Evolutionary conservation across 805 yeast species (phyloP), one percentile per base, ranked within the genome.

Genomic region (Candida hungchunana): DNA sequence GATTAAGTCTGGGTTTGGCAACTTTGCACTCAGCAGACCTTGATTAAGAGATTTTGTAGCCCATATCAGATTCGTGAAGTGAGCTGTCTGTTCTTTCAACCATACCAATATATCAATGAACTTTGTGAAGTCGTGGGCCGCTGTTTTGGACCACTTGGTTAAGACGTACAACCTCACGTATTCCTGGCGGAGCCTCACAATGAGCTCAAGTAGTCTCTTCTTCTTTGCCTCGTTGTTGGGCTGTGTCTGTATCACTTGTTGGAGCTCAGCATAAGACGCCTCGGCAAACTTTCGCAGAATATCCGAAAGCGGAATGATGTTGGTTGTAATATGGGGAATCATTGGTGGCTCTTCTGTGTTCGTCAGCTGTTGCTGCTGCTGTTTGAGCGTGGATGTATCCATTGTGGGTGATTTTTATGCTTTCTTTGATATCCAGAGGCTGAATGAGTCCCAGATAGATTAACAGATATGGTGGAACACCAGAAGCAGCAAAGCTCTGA

Each of bases 21-120:
- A 63, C 52, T 94, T 89, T 0, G 98, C 97, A 19, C 88, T 84
- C 1, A 87, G 74, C 44, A 84, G 60, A n/a, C 81, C 75, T 34
- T 77, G 74, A 44, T 79, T 84, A 17, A 83, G 64, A n/a, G 69
- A 68, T 43, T 79, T 83, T 26, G 88, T 64, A 10, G 82, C 79
- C 62, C 79, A 72, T 14, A 82, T 74, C 26, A 62, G 79, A 50
- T 69, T 77, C 39, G 60, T 82, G 50, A 71, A 89, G 55, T 71
- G 72, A 53, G 73, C 77, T 51, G 85, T 84, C 50, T 87, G 94
- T 32, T 78, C 79, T 43, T 93, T 68, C 26, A 93, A 69, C 93
- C 95, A 93, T 44, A 84, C 82, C 40, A 94, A 75, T 15, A 90
- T 67, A 62, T 93, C 97, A 37, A 93, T 88, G 43, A 89, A 67